These are phyloP conservation scores for Triticum timopheevii DNA, from an alignment of 176 grass and related monocot species.

Conservation along the genomic window DNA sequence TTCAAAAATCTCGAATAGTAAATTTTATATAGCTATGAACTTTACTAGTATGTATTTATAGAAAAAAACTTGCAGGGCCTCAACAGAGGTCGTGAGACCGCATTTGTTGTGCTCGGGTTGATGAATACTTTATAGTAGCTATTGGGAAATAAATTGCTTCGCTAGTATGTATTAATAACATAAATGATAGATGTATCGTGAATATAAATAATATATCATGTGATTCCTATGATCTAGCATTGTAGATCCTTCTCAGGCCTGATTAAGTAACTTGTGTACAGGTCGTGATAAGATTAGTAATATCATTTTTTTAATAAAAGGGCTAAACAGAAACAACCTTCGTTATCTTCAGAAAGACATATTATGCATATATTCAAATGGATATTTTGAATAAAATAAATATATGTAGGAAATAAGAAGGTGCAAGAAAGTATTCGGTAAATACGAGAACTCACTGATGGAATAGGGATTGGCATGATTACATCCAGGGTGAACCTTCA, in stretches of 20 bases:
- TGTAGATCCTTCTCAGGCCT: background rate
- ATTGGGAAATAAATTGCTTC: too few species aligned
- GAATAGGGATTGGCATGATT: slow-evolving; percentile 87
- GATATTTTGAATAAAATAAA: background rate
- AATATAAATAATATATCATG: too few species aligned
- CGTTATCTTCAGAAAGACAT: background rate
- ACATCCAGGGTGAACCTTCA: slow-evolving; percentile 70
- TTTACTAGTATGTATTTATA: too few species aligned
- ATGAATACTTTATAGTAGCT: too few species aligned
- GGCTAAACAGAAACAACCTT: background rate
- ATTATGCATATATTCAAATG: background rate
- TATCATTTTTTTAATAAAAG: background rate
- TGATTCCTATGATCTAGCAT: background rate
- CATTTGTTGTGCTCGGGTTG: too few species aligned
- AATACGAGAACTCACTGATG: slow-evolving; percentile 70
- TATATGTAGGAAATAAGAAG: background rate
- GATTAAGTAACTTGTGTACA: background rate
- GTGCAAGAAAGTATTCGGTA: background rate
- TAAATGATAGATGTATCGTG: too few species aligned
- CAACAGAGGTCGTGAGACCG: too few species aligned
- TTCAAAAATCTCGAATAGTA: too few species aligned
- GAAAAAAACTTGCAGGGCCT: too few species aligned
- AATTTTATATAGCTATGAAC: too few species aligned
- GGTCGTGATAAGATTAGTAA: background rate
- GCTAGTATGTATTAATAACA: too few species aligned